phyloP scores from a whole-genome alignment of 306 rosid species.

The Nissolia schottii region DNA sequence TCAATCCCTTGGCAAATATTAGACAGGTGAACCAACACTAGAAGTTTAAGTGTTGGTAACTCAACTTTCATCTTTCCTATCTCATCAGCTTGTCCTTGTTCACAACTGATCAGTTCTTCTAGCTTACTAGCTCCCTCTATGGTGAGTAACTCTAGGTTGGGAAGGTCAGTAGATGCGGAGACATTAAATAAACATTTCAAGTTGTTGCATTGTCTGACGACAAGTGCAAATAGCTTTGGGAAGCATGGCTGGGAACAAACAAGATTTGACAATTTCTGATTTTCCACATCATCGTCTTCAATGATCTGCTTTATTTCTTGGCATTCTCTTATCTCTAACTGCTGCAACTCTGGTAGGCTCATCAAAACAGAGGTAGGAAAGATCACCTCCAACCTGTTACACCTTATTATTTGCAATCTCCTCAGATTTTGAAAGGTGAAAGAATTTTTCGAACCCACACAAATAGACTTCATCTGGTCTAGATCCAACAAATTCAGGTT shows the following conservation, averaged over 20 bases:
- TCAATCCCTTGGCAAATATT: background rate
- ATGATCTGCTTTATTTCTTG: constrained; percentile 11
- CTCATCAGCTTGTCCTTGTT: background rate
- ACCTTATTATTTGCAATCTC: background rate
- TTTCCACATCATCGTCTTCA: background rate
- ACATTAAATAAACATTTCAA: background rate
- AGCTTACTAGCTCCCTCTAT: background rate
- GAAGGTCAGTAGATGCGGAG: background rate
- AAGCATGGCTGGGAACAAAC: constrained; percentile 2
- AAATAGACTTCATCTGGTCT: background rate
- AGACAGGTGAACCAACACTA: background rate
- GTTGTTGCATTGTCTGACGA: background rate
- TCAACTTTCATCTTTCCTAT: background rate
- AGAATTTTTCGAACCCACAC: background rate
- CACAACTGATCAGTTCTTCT: background rate
- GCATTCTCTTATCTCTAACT: background rate
- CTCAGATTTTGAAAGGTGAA: background rate
- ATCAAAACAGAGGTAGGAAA: background rate
- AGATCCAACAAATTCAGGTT: rapidly evolving
- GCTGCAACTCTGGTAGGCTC: constrained; percentile 2
- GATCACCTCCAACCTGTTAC: background rate
- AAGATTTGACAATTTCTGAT: background rate
- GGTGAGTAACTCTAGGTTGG: background rate
- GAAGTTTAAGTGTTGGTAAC: constrained; percentile 15
- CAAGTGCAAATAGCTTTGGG: background rate